These are phyloP conservation scores for Gnaphalium uliginosum DNA, from an alignment of 129 eudicot species.

Conservation along the genomic window DNA sequence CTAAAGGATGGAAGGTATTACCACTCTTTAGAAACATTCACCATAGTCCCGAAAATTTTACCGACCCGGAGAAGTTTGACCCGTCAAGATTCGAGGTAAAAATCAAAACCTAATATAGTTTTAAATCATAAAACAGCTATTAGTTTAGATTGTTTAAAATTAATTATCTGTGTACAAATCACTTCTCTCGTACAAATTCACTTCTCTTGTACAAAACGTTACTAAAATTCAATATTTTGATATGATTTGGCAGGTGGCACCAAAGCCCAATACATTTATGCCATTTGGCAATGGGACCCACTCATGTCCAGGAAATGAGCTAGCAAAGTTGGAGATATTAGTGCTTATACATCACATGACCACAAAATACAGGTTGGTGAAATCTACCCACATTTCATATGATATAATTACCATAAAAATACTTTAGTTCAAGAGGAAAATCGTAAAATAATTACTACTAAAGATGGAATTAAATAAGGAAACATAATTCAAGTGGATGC, in stretches of 20 bases:
- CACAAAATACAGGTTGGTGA: slow-evolving; percentile 89
- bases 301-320: slow-evolving; percentile 93
- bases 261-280: slow-evolving; percentile 88
- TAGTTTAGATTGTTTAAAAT: background rate
- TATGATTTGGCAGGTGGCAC: slow-evolving; percentile 71
- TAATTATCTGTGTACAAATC: too few species aligned
- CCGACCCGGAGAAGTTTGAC: slow-evolving; percentile 90
- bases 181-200: too few species aligned
- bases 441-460: slow-evolving; percentile 22
- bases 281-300: slow-evolving; percentile 99
- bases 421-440: background rate
- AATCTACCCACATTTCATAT: slow-evolving; percentile 3
- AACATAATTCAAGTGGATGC: background rate
- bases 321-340: slow-evolving; percentile 89
- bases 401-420: background rate
- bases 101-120: background rate
- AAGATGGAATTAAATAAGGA: slow-evolving; percentile 2
- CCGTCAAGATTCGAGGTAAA: slow-evolving; percentile 99
- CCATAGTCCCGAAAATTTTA: slow-evolving; percentile 79
- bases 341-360: slow-evolving; percentile 85
- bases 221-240: slow-evolving; percentile 21
- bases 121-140: background rate
- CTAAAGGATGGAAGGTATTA: slow-evolving; percentile 98
- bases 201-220: background rate
- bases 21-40: slow-evolving; percentile 96